A percentile compares a stretch with the other conserved stretches of the same genome.
Evolutionary conservation across 805 yeast species (phyloP).

Genomic region (Candida qinlingensis): DNA sequence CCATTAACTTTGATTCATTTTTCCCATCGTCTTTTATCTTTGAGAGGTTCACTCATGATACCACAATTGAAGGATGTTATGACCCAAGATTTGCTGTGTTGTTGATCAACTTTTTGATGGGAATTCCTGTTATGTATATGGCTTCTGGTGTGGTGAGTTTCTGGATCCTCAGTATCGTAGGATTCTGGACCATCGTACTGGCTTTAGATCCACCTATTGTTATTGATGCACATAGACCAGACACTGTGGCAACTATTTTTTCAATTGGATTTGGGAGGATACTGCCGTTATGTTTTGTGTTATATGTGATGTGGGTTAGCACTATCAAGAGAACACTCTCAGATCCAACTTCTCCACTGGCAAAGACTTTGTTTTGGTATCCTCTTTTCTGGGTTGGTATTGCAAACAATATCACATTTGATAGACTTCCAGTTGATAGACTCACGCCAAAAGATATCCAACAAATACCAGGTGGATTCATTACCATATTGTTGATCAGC

Average conservation of each 20-base stretch:
- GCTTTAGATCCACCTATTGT: conserved; percentile 75
- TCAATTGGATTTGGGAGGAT: conserved; percentile 71
- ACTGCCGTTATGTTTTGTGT: conserved; percentile 66
- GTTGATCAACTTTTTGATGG: conserved; percentile 52
- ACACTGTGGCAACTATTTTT: conserved; percentile 52
- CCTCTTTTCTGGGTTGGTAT: conserved; percentile 81
- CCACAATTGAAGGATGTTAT: conserved; percentile 44
- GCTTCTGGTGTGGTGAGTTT: conserved; percentile 43
- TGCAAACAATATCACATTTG: conserved; percentile 83
- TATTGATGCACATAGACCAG: conserved; percentile 48
- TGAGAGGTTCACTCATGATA: conserved; percentile 32
- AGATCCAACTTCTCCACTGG: conserved; percentile 34
- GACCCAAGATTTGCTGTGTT: conserved; percentile 65
- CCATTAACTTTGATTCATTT: conserved; percentile 57
- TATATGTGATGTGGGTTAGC: conserved; percentile 63
- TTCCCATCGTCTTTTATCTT: conserved; percentile 74
- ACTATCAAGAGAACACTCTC: conserved; percentile 46
- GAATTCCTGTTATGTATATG: conserved; percentile 55
- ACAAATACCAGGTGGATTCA: conserved; percentile 70
- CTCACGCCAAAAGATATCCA: conserved; percentile 65
- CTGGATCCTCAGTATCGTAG: conserved; percentile 58
- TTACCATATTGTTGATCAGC: conserved; percentile 53
- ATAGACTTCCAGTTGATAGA: conserved; percentile 82
- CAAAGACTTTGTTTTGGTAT: conserved; percentile 51
- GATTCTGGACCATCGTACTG: conserved; percentile 78